Base-by-base conservation (phyloP, 306 rosid genomes). In the Ormosia semicastrata region DNA sequence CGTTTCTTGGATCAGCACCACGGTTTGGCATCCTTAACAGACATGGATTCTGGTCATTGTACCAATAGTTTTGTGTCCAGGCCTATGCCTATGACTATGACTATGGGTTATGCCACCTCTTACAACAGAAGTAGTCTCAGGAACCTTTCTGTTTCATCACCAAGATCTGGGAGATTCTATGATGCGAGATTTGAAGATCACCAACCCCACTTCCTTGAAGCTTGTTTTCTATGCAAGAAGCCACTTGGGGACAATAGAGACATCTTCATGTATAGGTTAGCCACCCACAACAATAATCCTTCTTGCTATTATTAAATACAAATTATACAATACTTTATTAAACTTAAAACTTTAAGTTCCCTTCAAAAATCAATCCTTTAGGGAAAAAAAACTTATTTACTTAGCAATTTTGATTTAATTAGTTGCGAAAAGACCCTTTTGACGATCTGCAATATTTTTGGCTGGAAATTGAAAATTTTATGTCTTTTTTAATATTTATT, bases 211-310 rank as follows among this genome's bases (percentile, higher is more conserved):
- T 95, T 95, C 75, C 89, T 95, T 43, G 88, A 94, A 66, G 90
- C 97, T 6, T 93, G 98, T 46, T 91, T 53, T 47, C 94, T 87
- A 18, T 93, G 98, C 86, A 84, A 84, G 77, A 95, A 92, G 66
- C 88, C 89, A 0, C 92, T 95, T 14, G 89, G 88, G 0, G 88
- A 84, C 46, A 89, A 93, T 44, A 77, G 75, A 71, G 99, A 95
- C 72, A 93, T 95, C 91, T 95, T 90, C 90, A 93, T 95, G 99
- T 95, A 95, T 85, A 95, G 99, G 99, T 95, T 77, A 64, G 85
- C 66, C 30, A 46, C 39, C 60, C 1, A 5, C 73, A 86, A 70
- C 68, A 86, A 82, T 15, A 86, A 82, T 15, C 52, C 14, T 10
- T 46, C 2, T 46, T 43, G 8, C 29, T 58, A 15, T 15, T 36